phyloP scores from a whole-genome alignment of 768 basidiomycete genomes.

The Mycena amicta region DNA sequence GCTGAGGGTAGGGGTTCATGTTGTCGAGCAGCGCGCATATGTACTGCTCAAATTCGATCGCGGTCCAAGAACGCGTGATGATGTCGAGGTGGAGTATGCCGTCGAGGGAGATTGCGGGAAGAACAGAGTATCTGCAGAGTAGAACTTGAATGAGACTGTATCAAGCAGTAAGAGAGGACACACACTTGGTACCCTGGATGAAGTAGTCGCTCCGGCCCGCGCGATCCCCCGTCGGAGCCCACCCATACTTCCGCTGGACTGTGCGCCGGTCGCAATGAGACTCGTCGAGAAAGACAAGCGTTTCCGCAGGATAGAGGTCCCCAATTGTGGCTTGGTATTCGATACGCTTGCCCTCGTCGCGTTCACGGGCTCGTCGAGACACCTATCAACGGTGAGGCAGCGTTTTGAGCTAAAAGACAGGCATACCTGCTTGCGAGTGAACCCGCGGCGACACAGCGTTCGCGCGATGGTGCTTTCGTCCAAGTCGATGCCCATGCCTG shows the following conservation, averaged over 20 bases:
- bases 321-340: slow-evolving; percentile 20
- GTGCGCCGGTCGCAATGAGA: slow-evolving; percentile 30
- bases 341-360: slow-evolving; percentile 19
- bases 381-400: slow-evolving; percentile 6
- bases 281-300: slow-evolving; percentile 34
- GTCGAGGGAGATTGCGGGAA: slow-evolving; percentile 34
- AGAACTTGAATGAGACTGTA: slow-evolving; percentile 24
- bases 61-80: slow-evolving; percentile 28
- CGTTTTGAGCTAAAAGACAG: neutral
- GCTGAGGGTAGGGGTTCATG: slow-evolving; percentile 35
- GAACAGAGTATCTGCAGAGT: slow-evolving; percentile 30
- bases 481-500: neutral
- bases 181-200: slow-evolving; percentile 26
- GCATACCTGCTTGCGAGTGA: neutral
- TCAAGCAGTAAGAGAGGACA: neutral
- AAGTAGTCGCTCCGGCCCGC: slow-evolving; percentile 30
- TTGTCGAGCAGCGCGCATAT: slow-evolving; percentile 25
- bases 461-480: neutral
- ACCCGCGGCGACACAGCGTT: neutral
- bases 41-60: slow-evolving; percentile 25
- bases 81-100: slow-evolving; percentile 33
- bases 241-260: slow-evolving; percentile 25
- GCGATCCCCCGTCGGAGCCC: slow-evolving; percentile 26
- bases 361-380: slow-evolving; percentile 19
- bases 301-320: slow-evolving; percentile 23